Percentiles rank a stretch among this genome's conserved stretches.
Conservation (phyloP, 176 grass and related monocot species). For the Neostapfia colusana region DNA sequence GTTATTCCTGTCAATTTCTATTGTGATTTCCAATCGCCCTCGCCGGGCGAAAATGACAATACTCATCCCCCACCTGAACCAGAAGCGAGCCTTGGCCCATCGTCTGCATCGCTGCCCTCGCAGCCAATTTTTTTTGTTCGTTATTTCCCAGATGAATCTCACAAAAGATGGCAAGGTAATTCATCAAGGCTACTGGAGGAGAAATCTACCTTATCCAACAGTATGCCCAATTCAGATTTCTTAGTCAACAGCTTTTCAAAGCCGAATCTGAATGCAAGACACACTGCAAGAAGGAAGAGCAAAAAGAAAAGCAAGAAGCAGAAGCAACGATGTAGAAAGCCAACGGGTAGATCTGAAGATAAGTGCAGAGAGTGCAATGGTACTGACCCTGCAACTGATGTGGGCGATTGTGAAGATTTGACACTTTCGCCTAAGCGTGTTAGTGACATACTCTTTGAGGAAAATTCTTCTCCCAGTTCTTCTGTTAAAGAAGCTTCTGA, state of each 20-base stretch:
- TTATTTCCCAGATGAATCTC: constrained; percentile 29
- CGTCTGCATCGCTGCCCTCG: constrained; percentile 11
- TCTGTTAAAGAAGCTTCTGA: constrained; percentile 56
- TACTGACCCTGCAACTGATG: constrained; percentile 18
- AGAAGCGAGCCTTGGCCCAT: constrained; percentile 25
- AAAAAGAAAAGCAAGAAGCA: constrained; percentile 77
- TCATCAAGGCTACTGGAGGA: constrained; percentile 34
- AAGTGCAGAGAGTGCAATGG: constrained; percentile 39
- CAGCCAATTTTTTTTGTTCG: constrained; percentile 9
- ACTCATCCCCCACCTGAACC: constrained; percentile 20
- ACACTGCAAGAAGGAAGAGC: constrained; percentile 60
- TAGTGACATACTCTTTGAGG: constrained; percentile 55
- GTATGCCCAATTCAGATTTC: constrained; percentile 56
- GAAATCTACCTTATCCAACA: constrained; percentile 31
- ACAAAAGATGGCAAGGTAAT: constrained; percentile 36
- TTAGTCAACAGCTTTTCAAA: constrained; percentile 45
- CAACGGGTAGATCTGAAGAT: constrained; percentile 38
- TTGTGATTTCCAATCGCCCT: not conserved
- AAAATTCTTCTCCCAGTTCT: constrained; percentile 51
- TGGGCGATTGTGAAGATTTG: constrained; percentile 43
- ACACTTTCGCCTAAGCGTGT: constrained; percentile 48
- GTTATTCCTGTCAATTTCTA: constrained; percentile 22
- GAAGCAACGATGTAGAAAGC: constrained; percentile 43
- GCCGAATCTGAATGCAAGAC: constrained; percentile 37
- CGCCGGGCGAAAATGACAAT: not conserved